phyloP scores from a whole-genome alignment of 148 eudicot genomes.

The Rhododendron molle region DNA sequence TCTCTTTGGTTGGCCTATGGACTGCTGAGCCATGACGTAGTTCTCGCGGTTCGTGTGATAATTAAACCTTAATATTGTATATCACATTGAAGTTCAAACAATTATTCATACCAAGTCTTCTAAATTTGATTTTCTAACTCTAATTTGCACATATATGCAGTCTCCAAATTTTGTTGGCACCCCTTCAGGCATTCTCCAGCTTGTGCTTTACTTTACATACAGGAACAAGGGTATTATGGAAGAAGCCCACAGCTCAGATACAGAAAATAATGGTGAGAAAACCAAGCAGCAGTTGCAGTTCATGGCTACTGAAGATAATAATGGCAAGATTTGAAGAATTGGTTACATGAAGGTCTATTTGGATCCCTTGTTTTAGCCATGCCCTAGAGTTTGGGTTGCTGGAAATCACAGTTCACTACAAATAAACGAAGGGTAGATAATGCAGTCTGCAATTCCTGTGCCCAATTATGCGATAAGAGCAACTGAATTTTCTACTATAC shows the following conservation, averaged over 20 bases:
- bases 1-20: conserved; percentile 70
- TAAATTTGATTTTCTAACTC: conserved; percentile 10
- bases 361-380: neutral
- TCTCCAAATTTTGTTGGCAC: conserved; percentile 40
- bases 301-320: conserved; percentile 15
- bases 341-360: neutral
- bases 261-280: conserved; percentile 35
- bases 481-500: neutral
- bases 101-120: neutral
- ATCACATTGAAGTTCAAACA: neutral
- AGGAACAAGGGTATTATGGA: conserved; percentile 26
- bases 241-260: conserved; percentile 40
- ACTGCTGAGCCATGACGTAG: conserved; percentile 58
- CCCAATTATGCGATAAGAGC: neutral
- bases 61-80: neutral
- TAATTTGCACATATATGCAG: neutral
- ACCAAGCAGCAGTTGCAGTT: conserved; percentile 22
- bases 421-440: neutral
- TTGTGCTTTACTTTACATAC: conserved; percentile 50
- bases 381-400: neutral
- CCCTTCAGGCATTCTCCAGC: conserved; percentile 48
- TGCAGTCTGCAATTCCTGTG: neutral
- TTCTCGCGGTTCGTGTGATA: conserved; percentile 50
- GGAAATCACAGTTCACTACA: neutral
- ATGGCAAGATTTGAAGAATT: conserved; percentile 18